These are phyloP conservation scores for Chrysanthemum lavandulifolium DNA, from an alignment of 129 eudicot genomes.

Conservation along the genomic window DNA sequence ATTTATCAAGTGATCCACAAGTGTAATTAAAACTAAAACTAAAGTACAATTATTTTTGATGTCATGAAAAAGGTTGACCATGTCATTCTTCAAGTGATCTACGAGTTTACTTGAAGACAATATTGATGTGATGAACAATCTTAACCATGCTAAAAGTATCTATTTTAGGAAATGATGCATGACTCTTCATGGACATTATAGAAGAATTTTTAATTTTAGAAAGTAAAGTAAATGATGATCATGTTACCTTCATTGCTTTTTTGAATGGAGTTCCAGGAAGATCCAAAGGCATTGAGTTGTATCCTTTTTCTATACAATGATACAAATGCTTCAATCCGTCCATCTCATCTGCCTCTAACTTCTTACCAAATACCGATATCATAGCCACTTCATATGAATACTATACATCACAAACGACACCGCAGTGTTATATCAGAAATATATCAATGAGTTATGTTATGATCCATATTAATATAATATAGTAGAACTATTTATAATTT, in stretches of 20 bases:
- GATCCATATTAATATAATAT: neutral
- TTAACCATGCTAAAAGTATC: conserved; percentile 2
- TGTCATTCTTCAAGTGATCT: neutral
- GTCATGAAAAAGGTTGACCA: neutral
- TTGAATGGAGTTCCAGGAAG: conserved; percentile 73
- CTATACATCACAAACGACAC: conserved; percentile 23
- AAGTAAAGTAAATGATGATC: neutral
- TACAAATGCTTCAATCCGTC: conserved; percentile 59
- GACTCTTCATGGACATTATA: neutral
- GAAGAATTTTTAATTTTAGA: neutral
- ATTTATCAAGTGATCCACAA: neutral
- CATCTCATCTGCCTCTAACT: conserved; percentile 33
- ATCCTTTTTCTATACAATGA: conserved; percentile 68
- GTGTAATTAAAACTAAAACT: neutral
- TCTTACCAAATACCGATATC: conserved; percentile 57
- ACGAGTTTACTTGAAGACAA: conserved; percentile 25
- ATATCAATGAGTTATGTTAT: no score
- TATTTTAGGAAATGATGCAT: conserved; percentile 21
- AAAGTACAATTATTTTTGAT: neutral
- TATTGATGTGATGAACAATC: no score
- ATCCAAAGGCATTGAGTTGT: conserved; percentile 90
- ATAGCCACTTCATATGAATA: conserved; percentile 84
- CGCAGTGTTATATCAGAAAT: no score
- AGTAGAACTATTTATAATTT: neutral
- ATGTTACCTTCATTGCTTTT: conserved; percentile 70